Evolutionary conservation across 352 stramenopile genomes (phyloP).

Genomic region (Aphanomyces cochlioides): DNA sequence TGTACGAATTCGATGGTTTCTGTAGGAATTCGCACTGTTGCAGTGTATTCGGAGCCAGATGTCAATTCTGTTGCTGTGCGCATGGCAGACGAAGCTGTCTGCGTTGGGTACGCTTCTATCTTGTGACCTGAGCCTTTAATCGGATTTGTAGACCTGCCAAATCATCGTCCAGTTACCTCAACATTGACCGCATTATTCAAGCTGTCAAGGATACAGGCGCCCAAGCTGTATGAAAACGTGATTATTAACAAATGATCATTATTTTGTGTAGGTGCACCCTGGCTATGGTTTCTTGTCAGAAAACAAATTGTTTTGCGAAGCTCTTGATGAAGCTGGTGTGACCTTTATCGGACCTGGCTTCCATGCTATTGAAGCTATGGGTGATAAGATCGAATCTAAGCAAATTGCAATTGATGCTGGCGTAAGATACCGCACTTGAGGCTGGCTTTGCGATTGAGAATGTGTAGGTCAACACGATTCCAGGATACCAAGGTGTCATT

Average conservation of each 20-base stretch:
- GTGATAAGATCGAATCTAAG: conserved; percentile 95
- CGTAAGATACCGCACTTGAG: conserved; percentile 40
- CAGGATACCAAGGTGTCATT: conserved; percentile 89
- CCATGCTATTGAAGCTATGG: conserved; percentile 88
- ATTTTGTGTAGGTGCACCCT: conserved; percentile 74
- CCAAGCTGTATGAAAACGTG: conserved; percentile 51
- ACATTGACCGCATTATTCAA: conserved; percentile 87
- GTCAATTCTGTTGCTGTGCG: conserved; percentile 75
- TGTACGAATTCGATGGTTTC: neutral
- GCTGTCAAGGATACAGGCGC: conserved; percentile 84
- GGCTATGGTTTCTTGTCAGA: conserved; percentile 95
- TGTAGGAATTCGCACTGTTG: conserved; percentile 88
- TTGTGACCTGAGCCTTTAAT: neutral
- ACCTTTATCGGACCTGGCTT: conserved; percentile 87
- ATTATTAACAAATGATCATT: neutral
- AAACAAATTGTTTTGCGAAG: conserved; percentile 89
- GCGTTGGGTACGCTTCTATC: conserved; percentile 36
- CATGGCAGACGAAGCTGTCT: conserved; percentile 79
- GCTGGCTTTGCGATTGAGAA: neutral
- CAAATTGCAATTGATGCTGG: conserved; percentile 90
- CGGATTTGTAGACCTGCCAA: conserved; percentile 75
- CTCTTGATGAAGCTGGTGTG: conserved; percentile 68
- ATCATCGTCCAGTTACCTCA: conserved; percentile 87
- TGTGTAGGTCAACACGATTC: conserved; percentile 84
- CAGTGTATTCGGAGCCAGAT: conserved; percentile 92